A percentile compares a stretch with the other conserved stretches of the same genome.
These are phyloP conservation scores for Kluyveromyces sp. DNA, from an alignment of 1,139 yeast genomes.

Conservation along the genomic window DNA sequence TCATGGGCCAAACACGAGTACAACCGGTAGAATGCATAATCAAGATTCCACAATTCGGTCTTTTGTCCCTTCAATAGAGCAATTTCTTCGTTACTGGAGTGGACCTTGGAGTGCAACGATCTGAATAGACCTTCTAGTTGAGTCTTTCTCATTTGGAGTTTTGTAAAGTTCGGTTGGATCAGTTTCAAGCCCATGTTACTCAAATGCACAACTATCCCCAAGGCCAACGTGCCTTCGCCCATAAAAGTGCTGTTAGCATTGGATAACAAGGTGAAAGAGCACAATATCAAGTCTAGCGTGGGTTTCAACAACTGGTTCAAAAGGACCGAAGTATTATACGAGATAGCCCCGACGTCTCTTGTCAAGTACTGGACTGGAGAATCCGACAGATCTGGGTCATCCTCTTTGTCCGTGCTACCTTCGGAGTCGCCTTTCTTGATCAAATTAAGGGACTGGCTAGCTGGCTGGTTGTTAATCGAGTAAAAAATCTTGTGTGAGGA, in stretches of 20 bases:
- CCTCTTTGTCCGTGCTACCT: neutral
- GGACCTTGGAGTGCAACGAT: slow-evolving; percentile 73
- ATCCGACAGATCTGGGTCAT: slow-evolving; percentile 11
- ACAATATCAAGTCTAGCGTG: slow-evolving; percentile 67
- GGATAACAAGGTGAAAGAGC: slow-evolving; percentile 63
- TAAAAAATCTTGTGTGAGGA: slow-evolving; percentile 29
- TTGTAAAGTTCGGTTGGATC: slow-evolving; percentile 88
- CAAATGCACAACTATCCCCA: slow-evolving; percentile 75
- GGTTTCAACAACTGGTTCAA: slow-evolving; percentile 90
- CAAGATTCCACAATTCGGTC: slow-evolving; percentile 71
- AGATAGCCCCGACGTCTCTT: slow-evolving; percentile 62
- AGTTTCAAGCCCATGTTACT: slow-evolving; percentile 68
- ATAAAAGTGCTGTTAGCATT: slow-evolving; percentile 63
- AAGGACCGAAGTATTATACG: slow-evolving; percentile 63
- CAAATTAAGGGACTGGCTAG: neutral
- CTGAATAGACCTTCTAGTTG: slow-evolving; percentile 81
- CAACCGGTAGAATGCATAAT: slow-evolving; percentile 72
- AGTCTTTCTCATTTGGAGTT: slow-evolving; percentile 70
- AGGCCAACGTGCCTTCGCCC: slow-evolving; percentile 77
- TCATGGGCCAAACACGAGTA: slow-evolving; percentile 75
- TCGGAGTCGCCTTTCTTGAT: neutral
- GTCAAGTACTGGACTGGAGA: slow-evolving; percentile 23
- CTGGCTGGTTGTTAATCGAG: slow-evolving; percentile 18
- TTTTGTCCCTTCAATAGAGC: slow-evolving; percentile 79
- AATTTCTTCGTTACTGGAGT: slow-evolving; percentile 75